Evolutionary conservation across 192 early-diverging fungal species (phyloP), one percentile per base, ranked within the genome.

Genomic region (Coemansia furcata): DNA sequence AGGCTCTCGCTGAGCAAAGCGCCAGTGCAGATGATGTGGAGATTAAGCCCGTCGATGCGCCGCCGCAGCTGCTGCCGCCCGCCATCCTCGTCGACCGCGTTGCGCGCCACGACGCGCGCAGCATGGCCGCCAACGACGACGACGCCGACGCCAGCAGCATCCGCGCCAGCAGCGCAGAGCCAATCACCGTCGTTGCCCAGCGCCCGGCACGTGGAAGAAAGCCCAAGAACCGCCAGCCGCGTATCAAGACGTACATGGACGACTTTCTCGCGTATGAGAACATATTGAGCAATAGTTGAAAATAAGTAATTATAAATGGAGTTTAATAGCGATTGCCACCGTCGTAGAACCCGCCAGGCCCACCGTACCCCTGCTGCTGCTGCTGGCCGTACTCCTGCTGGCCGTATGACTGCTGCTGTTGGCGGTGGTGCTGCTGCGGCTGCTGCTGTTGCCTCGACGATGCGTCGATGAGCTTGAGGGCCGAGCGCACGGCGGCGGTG

Each of bases 391-490:
- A 26, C 23, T 26, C 23, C 23, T 26, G 23, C 23, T 26, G 23
- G 23, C 23, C 23, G 23, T 26, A 26, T n/a, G n/a, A n/a, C 23
- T 26, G 23, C 23, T 26, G 23, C 23, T 26, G 23, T 26, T 26
- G 23, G 23, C 23, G 23, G 23, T 26, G 23, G 23, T 26, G 23
- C 23, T 65, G 32, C 52, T 55, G 50, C 46, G 42, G 50, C 36
- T 60, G 58, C 57, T 67, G 40, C 32, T 54, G 38, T 12, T 37
- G 38, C 4, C 38, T 36, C 6, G 67, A 74, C 0, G 74, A 68
- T 2, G 70, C 79, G 6, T 82, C 79, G 23, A 82, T 70, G 33
- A 82, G 67, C 66, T 73, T 73, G 14, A 82, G 67, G 9, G 71
- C 74, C 10, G 79, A 76, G 30, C 52, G 60, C 15, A 82, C 79